Evolutionary conservation across 495 filamentous ascomycete species (phyloP).

Genomic region (Aspergillus asperescens): DNA sequence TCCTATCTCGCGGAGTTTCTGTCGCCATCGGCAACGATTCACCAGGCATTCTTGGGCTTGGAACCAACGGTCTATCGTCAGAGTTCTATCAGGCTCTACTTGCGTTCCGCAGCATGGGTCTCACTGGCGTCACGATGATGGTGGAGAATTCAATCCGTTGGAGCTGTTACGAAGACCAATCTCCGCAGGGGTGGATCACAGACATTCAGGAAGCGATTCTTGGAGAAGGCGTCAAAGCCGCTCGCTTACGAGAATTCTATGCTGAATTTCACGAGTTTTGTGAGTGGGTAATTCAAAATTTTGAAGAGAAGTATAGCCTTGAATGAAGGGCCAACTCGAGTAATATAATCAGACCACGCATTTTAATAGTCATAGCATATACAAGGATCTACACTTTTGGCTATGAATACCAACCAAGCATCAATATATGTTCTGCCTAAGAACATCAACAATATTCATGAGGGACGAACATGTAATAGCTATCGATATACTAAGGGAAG

Average conservation of each 20-base stretch:
- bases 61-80: slow-evolving; percentile 69
- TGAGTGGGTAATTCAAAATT: slow-evolving; percentile 81
- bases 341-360: background rate
- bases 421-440: no score
- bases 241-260: slow-evolving; percentile 70
- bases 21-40: slow-evolving; percentile 77
- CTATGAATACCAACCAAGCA: no score
- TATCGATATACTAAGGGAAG: no score
- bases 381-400: no score
- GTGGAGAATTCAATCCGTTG: slow-evolving; percentile 90
- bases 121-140: slow-evolving; percentile 65
- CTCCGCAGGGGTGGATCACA: slow-evolving; percentile 58
- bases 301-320: slow-evolving; percentile 29
- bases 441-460: no score
- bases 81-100: slow-evolving; percentile 92
- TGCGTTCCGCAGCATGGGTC: slow-evolving; percentile 76
- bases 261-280: slow-evolving; percentile 85
- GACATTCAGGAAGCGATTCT: slow-evolving; percentile 67
- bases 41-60: slow-evolving; percentile 74
- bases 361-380: no score
- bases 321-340: background rate
- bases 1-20: slow-evolving; percentile 70
- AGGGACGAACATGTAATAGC: no score
- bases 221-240: slow-evolving; percentile 67
- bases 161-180: slow-evolving; percentile 81